Evolutionary conservation across 108 stramenopile species (phyloP).

Genomic region (Pinguiococcus pyrenoidosus): DNA sequence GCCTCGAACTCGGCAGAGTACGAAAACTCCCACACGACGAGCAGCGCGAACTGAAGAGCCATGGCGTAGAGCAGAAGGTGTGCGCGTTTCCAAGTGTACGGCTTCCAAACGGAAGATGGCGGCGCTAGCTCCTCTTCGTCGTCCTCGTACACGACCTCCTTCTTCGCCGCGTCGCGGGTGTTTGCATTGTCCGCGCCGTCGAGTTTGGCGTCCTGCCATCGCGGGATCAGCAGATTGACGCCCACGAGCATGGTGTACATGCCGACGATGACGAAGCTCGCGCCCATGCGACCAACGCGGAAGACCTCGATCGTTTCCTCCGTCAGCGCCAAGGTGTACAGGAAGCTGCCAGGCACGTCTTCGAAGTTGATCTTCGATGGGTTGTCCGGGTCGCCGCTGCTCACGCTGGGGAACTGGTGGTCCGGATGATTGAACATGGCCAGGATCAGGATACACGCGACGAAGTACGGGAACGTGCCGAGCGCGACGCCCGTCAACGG

Average conservation of each 20-base stretch:
- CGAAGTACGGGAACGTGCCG: conserved; percentile 44
- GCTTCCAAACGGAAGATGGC: conserved; percentile 23
- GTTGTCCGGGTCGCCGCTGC: conserved; percentile 1
- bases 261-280: conserved; percentile 44
- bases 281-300: conserved; percentile 50
- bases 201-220: conserved; percentile 22
- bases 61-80: conserved; percentile 43
- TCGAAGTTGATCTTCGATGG: conserved; percentile 35
- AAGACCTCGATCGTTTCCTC: conserved; percentile 36
- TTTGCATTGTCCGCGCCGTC: conserved; percentile 3
- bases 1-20: conserved; percentile 52
- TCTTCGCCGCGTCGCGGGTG: not conserved
- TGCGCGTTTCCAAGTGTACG: conserved; percentile 53
- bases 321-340: conserved; percentile 31
- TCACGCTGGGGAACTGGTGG: no score
- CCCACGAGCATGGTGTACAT: conserved; percentile 36
- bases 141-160: conserved; percentile 22
- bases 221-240: conserved; percentile 32
- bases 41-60: conserved; percentile 30
- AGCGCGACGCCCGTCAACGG: conserved; percentile 46
- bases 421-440: no score
- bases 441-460: no score
- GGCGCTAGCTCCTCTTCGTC: conserved; percentile 33
- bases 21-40: conserved; percentile 58
- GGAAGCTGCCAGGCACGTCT: conserved; percentile 45